phyloP scores from a whole-genome alignment of 495 filamentous ascomycete species.

The Podospora tetraspora region DNA sequence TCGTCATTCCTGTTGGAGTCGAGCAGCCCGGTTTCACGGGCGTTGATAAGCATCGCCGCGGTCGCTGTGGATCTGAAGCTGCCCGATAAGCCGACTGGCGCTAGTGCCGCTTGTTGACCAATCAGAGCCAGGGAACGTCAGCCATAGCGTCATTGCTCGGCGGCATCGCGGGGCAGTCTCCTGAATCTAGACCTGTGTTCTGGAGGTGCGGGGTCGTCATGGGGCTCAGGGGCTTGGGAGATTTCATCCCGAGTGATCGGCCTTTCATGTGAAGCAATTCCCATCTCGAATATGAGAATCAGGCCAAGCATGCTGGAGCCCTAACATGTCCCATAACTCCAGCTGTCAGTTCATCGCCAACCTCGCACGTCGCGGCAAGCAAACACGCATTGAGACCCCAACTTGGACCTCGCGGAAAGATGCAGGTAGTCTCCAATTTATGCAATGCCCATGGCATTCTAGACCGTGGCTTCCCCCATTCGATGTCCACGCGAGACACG shows the following conservation, averaged over 20 bases:
- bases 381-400: not conserved
- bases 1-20: not conserved
- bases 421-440: not conserved
- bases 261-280: not conserved
- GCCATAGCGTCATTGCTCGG: slow-evolving; percentile 1
- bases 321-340: no score
- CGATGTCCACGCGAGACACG: not conserved
- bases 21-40: not conserved
- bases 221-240: not conserved
- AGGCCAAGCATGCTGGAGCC: not conserved
- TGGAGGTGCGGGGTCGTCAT: not conserved
- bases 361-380: not conserved
- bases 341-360: not conserved
- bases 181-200: not conserved
- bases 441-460: not conserved
- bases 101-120: not conserved
- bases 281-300: not conserved
- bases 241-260: not conserved
- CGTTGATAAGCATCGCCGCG: not conserved
- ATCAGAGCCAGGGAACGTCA: not conserved
- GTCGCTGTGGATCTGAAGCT: not conserved
- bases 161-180: not conserved
- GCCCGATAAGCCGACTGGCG: not conserved
- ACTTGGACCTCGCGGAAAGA: no score
- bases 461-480: not conserved